Percentiles rank a stretch among this genome's conserved stretches.
These are phyloP conservation scores for Penicilliopsis zonata DNA, from an alignment of 495 filamentous ascomycete genomes.

Conservation along the genomic window DNA sequence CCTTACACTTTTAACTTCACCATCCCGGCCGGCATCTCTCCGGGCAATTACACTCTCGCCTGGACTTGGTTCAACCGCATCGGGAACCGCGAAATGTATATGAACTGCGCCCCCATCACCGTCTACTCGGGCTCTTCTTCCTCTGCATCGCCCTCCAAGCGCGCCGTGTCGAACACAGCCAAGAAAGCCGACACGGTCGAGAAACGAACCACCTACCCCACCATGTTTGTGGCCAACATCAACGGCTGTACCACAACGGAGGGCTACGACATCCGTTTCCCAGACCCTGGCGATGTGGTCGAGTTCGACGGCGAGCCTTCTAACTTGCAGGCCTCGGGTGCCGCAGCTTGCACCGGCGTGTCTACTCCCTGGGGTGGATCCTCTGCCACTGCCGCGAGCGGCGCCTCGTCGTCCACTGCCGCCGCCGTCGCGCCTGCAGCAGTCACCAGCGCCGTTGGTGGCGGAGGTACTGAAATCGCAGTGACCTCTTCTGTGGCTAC, in stretches of 20 bases:
- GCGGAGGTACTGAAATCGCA: not conserved
- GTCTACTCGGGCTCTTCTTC: constrained; percentile 42
- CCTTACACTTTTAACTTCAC: constrained; percentile 28
- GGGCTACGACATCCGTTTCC: constrained; percentile 48
- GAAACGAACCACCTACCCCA: constrained; percentile 45
- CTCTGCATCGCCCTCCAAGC: no score
- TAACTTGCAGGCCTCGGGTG: constrained; percentile 17
- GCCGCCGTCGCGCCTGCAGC: constrained; percentile 5
- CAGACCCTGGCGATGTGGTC: constrained; percentile 60
- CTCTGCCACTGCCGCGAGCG: constrained; percentile 1
- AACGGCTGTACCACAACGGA: constrained; percentile 48
- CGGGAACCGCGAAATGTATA: constrained; percentile 88
- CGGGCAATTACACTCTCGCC: constrained; percentile 55
- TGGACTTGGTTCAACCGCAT: constrained; percentile 91
- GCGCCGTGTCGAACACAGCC: constrained; percentile 7
- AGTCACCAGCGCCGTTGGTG: constrained; percentile 5
- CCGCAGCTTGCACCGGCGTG: constrained; percentile 20
- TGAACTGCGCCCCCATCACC: constrained; percentile 74
- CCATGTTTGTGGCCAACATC: constrained; percentile 75
- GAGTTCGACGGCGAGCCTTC: constrained; percentile 11
- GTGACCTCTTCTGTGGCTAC: constrained; percentile 3
- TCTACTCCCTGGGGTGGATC: constrained; percentile 18
- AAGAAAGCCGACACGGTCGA: constrained; percentile 13
- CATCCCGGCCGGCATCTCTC: constrained; percentile 28
- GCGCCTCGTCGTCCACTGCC: constrained; percentile 4